These are phyloP conservation scores for Penicillium crystallinum DNA, from an alignment of 495 filamentous ascomycete genomes.

Conservation along the genomic window DNA sequence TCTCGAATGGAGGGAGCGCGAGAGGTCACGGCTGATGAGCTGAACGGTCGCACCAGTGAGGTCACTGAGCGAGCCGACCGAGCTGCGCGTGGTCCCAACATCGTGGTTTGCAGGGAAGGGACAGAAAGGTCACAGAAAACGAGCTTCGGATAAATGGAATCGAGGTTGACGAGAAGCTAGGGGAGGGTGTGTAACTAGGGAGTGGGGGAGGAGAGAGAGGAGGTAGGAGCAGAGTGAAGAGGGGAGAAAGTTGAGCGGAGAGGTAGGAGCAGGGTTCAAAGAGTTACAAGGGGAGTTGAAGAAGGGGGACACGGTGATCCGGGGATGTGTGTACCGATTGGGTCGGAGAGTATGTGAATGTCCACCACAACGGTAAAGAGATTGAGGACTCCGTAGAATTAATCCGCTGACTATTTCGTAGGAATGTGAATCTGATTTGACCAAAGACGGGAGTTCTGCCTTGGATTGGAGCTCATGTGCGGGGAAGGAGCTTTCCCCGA, in stretches of 20 bases:
- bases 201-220: conserved; percentile 9
- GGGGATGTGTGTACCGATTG: conserved; percentile 1
- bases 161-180: conserved; percentile 19
- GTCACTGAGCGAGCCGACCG: conserved; percentile 44
- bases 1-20: conserved; percentile 78
- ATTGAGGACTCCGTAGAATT: neutral
- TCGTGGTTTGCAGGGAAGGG: conserved; percentile 21
- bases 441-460: neutral
- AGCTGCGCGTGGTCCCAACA: conserved; percentile 47
- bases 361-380: neutral
- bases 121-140: neutral
- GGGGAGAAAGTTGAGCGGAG: conserved; percentile 2
- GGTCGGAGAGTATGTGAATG: conserved; percentile 2
- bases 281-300: conserved; percentile 10
- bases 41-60: conserved; percentile 54
- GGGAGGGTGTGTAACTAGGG: conserved; percentile 10
- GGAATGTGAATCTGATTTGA: neutral
- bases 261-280: conserved; percentile 7
- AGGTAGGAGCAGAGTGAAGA: conserved; percentile 10
- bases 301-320: conserved; percentile 15
- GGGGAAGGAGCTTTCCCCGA: conserved; percentile 7
- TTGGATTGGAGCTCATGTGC: conserved; percentile 2
- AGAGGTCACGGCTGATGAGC: conserved; percentile 48
- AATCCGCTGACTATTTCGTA: neutral
- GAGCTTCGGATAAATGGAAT: conserved; percentile 1